Conservation (phyloP, 202 grass and related monocot genomes). For the Carex arenaria region DNA sequence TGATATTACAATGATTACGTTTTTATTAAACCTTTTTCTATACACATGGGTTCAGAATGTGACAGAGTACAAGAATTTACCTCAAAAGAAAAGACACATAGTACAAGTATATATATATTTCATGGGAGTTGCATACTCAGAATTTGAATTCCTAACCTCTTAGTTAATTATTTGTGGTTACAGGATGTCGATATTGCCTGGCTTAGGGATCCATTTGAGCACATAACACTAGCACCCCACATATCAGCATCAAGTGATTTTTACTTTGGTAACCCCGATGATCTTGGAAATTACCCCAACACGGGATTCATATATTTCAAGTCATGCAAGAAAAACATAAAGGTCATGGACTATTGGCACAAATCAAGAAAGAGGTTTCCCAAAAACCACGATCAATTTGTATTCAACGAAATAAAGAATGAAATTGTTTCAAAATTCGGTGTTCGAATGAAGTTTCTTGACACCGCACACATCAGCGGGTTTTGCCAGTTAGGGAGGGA, state of each 20-base stretch:
- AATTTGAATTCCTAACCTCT: background rate
- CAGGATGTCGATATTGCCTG: constrained; percentile 92
- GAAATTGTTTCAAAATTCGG: constrained; percentile 39
- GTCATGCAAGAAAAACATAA: constrained; percentile 41
- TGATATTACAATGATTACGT: background rate
- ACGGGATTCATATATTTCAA: constrained; percentile 91
- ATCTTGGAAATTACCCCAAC: constrained; percentile 79
- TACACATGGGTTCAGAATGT: background rate
- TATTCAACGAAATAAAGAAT: constrained; percentile 85
- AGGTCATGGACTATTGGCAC: constrained; percentile 87
- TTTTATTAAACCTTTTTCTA: background rate
- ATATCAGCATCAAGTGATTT: constrained; percentile 81
- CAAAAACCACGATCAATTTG: constrained; percentile 73
- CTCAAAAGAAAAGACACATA: too few relatives aligned
- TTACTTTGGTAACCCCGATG: constrained; percentile 70
- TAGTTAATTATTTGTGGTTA: background rate
- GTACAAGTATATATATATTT: background rate
- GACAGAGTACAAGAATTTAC: background rate
- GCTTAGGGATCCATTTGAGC: constrained; percentile 71
- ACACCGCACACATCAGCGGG: constrained; percentile 34
- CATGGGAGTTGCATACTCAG: background rate
- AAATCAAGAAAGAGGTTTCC: constrained; percentile 47
- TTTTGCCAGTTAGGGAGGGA: constrained; percentile 83
- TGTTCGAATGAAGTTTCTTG: constrained; percentile 69
- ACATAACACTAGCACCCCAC: constrained; percentile 65